phyloP scores from a whole-genome alignment of 208 protist genomes.

The Giardia duodenalis region DNA sequence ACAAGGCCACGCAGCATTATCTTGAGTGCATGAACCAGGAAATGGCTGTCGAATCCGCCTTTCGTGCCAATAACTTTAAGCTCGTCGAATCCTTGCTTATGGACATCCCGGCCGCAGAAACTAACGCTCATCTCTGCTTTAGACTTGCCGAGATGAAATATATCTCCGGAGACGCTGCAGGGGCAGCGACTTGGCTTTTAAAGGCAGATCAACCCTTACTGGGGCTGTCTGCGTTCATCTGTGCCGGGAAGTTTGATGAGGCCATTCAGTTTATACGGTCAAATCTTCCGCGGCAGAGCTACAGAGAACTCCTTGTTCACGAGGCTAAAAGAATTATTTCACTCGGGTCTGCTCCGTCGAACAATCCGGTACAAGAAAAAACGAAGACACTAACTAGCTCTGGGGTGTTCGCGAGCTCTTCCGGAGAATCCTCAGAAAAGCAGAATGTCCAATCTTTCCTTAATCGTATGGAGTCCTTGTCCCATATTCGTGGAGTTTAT shows the following conservation, averaged over 20 bases:
- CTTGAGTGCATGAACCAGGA: not conserved
- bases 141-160: not conserved
- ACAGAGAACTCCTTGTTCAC: not conserved
- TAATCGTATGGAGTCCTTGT: not conserved
- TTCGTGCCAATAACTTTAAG: slow-evolving; percentile 17
- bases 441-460: not conserved
- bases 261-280: not conserved
- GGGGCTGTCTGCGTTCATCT: not conserved
- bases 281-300: not conserved
- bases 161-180: not conserved
- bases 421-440: not conserved
- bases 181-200: not conserved
- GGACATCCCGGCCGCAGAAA: not conserved
- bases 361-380: too few relatives aligned
- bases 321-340: slow-evolving; percentile 6
- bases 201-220: not conserved
- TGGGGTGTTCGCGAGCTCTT: not conserved
- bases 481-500: not conserved
- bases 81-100: not conserved
- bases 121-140: not conserved
- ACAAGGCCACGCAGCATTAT: slow-evolving; percentile 1
- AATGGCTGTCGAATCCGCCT: not conserved
- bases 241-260: not conserved
- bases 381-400: too few relatives aligned
- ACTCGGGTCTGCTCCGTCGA: not conserved